Evolutionary conservation across 2,329 filamentous ascomycete species (phyloP), one percentile per base, ranked within the genome.

Genomic region (Aureobasidium subglaciale): DNA sequence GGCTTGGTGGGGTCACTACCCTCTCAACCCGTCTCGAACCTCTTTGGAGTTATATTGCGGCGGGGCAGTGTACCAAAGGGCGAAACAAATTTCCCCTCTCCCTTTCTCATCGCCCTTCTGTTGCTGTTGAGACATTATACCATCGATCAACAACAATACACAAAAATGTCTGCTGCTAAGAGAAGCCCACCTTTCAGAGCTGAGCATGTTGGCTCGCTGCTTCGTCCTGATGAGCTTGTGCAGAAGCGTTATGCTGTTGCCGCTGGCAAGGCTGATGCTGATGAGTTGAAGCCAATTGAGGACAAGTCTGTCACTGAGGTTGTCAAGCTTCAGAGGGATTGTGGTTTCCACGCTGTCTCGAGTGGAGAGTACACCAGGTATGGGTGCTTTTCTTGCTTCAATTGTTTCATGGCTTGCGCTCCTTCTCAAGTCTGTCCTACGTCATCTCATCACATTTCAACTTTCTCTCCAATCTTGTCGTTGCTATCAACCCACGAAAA

Each of bases 151-250:
- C 25, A 53, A 4, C n/a, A 32, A 16, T n/a, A 18, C 18, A 35
- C 6, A 42, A 54, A 16, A n/a, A 49, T 54, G 50, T 54, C 50
- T 41, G 8, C 48, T 18, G 48, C 48, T 18, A 54, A 54, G 50
- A 42, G 38, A 54, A 43, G 29, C 18, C 80, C 80, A 16, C 84
- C 82, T 40, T 87, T 86, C 69, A 78, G 85, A 63, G 83, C 84
- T 54, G 86, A 89, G 71, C 86, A 89, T 61, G 78, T 87, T 59
- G 86, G 86, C 48, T 88, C 85, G 13, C 75, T 89, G 29, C 79
- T 88, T 40, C 81, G 86, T 32, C 84, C 85, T 1, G 70, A 82
- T 41, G 72, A 78, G 50, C 78, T 89, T 13, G 74, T 87, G 10
- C 73, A 81, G 56, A 79, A 79, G 55, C 76, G 85, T 65, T 73